A percentile compares a stretch with the other conserved stretches of the same genome.
Conservation (phyloP, 2,329 filamentous ascomycete genomes). For the Nakataea oryzae region DNA sequence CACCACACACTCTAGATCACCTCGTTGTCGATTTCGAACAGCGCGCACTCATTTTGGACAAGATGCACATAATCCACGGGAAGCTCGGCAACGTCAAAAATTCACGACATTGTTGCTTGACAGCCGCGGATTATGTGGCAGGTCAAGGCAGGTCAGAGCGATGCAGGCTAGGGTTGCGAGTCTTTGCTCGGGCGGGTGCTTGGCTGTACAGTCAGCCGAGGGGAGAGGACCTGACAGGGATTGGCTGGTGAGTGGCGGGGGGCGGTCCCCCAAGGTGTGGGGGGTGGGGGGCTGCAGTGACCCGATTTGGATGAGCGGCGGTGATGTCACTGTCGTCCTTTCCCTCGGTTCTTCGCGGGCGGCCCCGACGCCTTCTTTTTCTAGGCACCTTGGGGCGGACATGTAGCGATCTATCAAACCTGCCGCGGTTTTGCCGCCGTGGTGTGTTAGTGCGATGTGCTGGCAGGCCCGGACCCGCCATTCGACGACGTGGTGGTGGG, state of each 20-base stretch:
- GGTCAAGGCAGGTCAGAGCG: too few relatives aligned
- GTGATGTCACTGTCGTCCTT: not conserved
- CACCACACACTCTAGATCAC: slow-evolving; percentile 15
- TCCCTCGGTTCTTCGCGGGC: not conserved
- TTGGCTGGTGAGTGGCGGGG: not conserved
- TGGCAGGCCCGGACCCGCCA: too few relatives aligned
- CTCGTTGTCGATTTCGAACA: slow-evolving; percentile 18
- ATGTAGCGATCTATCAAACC: not conserved
- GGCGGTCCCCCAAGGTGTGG: too few relatives aligned
- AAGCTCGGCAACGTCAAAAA: not conserved
- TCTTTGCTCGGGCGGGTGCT: not conserved
- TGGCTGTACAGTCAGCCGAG: not conserved
- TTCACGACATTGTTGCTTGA: not conserved
- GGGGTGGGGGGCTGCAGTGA: too few relatives aligned
- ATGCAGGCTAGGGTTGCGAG: too few relatives aligned
- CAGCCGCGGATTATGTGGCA: slow-evolving; percentile 3
- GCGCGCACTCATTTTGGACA: slow-evolving; percentile 13
- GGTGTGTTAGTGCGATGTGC: not conserved
- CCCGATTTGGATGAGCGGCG: too few relatives aligned
- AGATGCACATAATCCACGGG: slow-evolving; percentile 10
- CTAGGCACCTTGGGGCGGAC: too few relatives aligned
- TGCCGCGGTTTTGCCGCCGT: not conserved
- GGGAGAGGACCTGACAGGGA: not conserved
- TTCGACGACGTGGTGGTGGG: too few relatives aligned
- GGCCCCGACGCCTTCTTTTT: not conserved